Conservation (phyloP, 2,329 filamentous ascomycete genomes). For the Aspergillus brasiliensis region DNA sequence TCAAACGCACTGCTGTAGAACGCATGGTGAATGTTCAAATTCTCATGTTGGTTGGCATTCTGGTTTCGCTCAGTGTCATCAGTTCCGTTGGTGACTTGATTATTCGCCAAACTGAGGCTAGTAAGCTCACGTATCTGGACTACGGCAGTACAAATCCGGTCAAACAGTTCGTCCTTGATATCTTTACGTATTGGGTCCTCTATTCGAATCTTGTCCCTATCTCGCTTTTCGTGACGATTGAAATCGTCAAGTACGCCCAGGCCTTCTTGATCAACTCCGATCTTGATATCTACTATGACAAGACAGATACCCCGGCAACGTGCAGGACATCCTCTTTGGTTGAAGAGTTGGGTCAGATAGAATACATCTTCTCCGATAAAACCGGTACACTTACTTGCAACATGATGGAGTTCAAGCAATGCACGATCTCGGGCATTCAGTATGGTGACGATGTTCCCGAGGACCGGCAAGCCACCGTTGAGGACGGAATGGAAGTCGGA, state of each 20-base stretch:
- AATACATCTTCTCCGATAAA: conserved; percentile 98
- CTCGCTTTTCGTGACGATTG: conserved; percentile 94
- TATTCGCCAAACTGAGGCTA: conserved; percentile 64
- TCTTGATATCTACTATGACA: conserved; percentile 95
- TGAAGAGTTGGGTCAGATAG: conserved; percentile 95
- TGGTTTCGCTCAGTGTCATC: conserved; percentile 81
- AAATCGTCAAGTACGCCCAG: conserved; percentile 97
- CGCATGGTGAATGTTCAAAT: conserved; percentile 92
- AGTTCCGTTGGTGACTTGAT: conserved; percentile 90
- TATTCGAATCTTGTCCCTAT: conserved; percentile 97
- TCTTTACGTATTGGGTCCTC: conserved; percentile 97
- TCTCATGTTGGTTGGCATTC: conserved; percentile 80
- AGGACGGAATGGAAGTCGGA: conserved; percentile 75
- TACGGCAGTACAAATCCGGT: conserved; percentile 68
- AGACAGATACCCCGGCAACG: conserved; percentile 91
- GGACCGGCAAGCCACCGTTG: conserved; percentile 77
- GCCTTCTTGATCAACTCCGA: conserved; percentile 98
- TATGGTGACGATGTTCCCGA: conserved; percentile 92
- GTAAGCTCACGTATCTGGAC: conserved; percentile 71
- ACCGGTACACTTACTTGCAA: conserved; percentile 97
- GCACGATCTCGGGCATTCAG: conserved; percentile 87
- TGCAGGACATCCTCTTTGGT: conserved; percentile 95
- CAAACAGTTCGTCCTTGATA: conserved; percentile 84
- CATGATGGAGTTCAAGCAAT: conserved; percentile 98
- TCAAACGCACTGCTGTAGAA: conserved; percentile 96